Conservation (phyloP, 2,329 filamentous ascomycete species). For the Phialophora expanda region DNA sequence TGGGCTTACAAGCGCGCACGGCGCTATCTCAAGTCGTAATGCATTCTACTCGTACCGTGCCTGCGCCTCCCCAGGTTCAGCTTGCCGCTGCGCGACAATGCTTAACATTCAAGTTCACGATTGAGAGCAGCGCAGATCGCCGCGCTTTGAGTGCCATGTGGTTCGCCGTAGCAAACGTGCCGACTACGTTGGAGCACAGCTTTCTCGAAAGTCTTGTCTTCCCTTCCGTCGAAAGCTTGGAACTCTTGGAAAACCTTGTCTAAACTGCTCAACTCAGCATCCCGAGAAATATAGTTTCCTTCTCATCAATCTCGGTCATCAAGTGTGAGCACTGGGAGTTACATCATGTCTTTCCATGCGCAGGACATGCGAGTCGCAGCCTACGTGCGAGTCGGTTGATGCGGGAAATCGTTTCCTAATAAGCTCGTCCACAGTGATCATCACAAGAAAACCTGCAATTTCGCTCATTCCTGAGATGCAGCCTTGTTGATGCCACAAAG, state of each 20-base stretch:
- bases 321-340: not conserved
- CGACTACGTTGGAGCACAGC: not conserved
- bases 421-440: not conserved
- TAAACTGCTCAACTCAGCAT: not conserved
- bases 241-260: constrained; percentile 12
- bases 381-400: not conserved
- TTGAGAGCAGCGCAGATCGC: not conserved
- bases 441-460: not conserved
- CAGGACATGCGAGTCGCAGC: not conserved
- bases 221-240: constrained; percentile 10
- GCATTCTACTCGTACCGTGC: constrained; percentile 16
- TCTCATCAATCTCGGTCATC: not conserved
- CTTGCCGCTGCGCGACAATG: not conserved
- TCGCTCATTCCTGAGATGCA: not conserved
- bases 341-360: not conserved
- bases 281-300: not conserved
- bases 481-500: not conserved
- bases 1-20: constrained; percentile 18
- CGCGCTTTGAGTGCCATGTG: not conserved
- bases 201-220: not conserved
- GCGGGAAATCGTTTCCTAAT: not conserved
- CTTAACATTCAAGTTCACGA: not conserved
- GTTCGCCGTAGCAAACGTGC: not conserved
- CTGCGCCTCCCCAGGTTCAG: not conserved
- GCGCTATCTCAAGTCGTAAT: constrained; percentile 33